A percentile compares a stretch with the other conserved stretches of the same genome.
phyloP scores from a whole-genome alignment of 2,329 filamentous ascomycete species.

The Diaporthe sp. region DNA sequence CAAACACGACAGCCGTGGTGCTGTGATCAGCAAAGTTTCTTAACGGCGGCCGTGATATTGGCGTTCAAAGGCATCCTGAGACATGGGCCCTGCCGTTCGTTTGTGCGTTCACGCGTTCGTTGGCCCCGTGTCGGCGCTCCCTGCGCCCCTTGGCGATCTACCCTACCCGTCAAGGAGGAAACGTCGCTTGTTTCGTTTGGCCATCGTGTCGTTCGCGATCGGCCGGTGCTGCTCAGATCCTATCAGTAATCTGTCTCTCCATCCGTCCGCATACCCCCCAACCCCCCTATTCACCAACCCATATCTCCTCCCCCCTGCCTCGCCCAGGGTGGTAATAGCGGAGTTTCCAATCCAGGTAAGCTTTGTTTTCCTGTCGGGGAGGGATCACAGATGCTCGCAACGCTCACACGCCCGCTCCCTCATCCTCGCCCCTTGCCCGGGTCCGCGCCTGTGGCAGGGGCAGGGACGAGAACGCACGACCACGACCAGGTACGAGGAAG shows the following conservation, averaged over 20 bases:
- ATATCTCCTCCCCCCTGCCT: not conserved
- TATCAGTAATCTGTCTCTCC: not conserved
- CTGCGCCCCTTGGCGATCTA: constrained; percentile 24
- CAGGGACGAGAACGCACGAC: not conserved
- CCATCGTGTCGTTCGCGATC: constrained; percentile 26
- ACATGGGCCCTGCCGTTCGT: constrained; percentile 11
- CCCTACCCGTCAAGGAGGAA: constrained; percentile 20
- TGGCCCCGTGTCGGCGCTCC: constrained; percentile 4
- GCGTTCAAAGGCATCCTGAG: constrained; percentile 17
- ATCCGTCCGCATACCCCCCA: not conserved
- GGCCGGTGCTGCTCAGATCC: constrained; percentile 22
- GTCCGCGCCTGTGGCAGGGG: not conserved
- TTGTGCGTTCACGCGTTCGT: constrained; percentile 7
- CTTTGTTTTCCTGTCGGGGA: not conserved
- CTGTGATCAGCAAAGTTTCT: constrained; percentile 22
- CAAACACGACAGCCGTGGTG: constrained; percentile 23
- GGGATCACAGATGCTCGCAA: not conserved
- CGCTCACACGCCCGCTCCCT: not conserved
- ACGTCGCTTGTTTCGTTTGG: constrained; percentile 31
- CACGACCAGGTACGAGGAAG: not conserved
- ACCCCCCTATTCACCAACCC: not conserved
- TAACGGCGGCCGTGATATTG: constrained; percentile 7
- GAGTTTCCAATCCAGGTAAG: constrained; percentile 26
- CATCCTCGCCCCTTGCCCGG: not conserved
- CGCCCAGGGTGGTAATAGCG: not conserved